phyloP scores from a whole-genome alignment of 805 yeast species.

The Kazachstania psychrophila region DNA sequence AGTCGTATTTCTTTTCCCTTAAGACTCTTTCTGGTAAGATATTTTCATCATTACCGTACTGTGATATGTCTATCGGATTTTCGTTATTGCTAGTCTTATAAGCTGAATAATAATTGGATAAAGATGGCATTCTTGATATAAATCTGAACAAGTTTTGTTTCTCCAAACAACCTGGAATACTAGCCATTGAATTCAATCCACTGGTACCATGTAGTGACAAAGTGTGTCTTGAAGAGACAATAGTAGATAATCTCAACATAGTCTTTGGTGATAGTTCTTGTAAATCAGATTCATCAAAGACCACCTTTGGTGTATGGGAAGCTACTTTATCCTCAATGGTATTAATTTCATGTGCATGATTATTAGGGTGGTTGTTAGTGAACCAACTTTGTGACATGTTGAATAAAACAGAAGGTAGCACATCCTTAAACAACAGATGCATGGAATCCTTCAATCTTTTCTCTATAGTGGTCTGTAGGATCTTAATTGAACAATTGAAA shows the following conservation, averaged over 20 bases:
- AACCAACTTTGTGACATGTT: slow-evolving; percentile 30
- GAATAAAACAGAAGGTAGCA: slow-evolving; percentile 28
- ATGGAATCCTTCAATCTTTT: slow-evolving; percentile 28
- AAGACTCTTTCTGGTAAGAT: slow-evolving; percentile 20
- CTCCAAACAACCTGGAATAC: slow-evolving; percentile 29
- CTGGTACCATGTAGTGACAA: slow-evolving; percentile 55
- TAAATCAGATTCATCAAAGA: slow-evolving; percentile 23
- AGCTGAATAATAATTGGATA: slow-evolving; percentile 18
- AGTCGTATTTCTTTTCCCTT: slow-evolving; percentile 16
- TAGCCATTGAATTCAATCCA: slow-evolving; percentile 33
- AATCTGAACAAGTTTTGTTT: slow-evolving; percentile 28
- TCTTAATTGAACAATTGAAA: slow-evolving; percentile 30
- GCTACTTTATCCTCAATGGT: background rate
- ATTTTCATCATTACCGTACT: slow-evolving; percentile 10
- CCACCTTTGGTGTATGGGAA: slow-evolving; percentile 9
- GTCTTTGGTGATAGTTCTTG: slow-evolving; percentile 53
- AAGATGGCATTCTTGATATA: slow-evolving; percentile 27
- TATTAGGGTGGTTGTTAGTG: slow-evolving; percentile 6
- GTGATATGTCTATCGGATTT: background rate
- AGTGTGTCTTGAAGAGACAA: slow-evolving; percentile 71
- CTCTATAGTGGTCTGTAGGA: slow-evolving; percentile 28
- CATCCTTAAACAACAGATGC: slow-evolving; percentile 28
- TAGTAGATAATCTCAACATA: slow-evolving; percentile 54
- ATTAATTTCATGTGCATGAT: background rate
- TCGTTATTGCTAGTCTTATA: slow-evolving; percentile 5